Conservation (phyloP, 179 eudicot genomes). For the Vitellaria paradoxa region DNA sequence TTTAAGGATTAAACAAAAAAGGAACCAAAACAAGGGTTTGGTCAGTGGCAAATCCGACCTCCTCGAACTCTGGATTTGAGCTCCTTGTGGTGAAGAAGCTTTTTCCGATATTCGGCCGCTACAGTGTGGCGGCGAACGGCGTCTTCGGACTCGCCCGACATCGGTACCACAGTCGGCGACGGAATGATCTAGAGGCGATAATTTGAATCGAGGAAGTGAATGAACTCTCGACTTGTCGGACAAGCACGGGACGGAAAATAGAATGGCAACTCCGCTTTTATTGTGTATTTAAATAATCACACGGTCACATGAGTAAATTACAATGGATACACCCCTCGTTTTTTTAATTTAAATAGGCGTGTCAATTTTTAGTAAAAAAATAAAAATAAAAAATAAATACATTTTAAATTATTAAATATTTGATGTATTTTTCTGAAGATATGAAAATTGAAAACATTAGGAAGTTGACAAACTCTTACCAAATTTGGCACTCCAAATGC, state of each 20-base stretch:
- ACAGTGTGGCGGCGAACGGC: constrained; percentile 64
- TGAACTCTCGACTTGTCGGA: constrained; percentile 5
- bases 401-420: too few species aligned
- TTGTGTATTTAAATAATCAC: too few species aligned
- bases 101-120: constrained; percentile 65
- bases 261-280: too few species aligned
- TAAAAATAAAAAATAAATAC: too few species aligned
- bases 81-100: constrained; percentile 85
- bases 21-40: constrained; percentile 23
- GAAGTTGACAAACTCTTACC: too few species aligned
- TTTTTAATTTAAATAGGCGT: too few species aligned
- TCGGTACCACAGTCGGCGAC: constrained; percentile 4
- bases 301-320: too few species aligned
- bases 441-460: too few species aligned
- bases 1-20: neutral
- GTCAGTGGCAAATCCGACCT: constrained; percentile 35
- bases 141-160: constrained; percentile 51
- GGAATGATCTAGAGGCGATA: neutral
- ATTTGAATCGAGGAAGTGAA: neutral
- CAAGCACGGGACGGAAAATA: neutral
- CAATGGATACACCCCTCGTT: too few species aligned
- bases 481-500: too few species aligned
- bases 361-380: too few species aligned
- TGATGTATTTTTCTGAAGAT: too few species aligned
- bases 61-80: constrained; percentile 81